Evolutionary conservation across 192 early-diverging fungal species (phyloP).

Genomic region (Lobosporangium transversale): DNA sequence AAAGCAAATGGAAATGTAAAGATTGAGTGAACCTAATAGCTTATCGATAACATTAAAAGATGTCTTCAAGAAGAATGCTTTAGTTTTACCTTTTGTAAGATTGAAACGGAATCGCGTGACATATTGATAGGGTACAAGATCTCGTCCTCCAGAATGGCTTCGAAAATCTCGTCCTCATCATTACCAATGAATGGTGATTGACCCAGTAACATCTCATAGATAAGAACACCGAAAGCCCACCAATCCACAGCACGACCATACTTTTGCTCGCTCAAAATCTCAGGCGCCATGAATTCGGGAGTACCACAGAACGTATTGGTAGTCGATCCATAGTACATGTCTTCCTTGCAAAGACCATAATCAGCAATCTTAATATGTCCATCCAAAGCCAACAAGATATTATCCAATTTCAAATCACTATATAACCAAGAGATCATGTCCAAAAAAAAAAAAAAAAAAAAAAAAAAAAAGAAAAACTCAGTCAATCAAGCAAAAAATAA

Average conservation of each 20-base stretch:
- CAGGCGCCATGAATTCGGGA: slow-evolving; percentile 99
- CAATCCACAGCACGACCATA: slow-evolving; percentile 98
- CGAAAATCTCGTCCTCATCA: slow-evolving; percentile 98
- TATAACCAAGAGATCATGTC: neutral
- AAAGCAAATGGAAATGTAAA: too few species aligned
- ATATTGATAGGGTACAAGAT: slow-evolving; percentile 95
- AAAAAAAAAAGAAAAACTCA: too few species aligned
- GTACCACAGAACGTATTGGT: slow-evolving; percentile 98
- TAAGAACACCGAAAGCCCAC: slow-evolving; percentile 95
- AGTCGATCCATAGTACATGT: slow-evolving; percentile 87
- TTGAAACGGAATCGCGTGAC: slow-evolving; percentile 90
- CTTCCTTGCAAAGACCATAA: slow-evolving; percentile 98
- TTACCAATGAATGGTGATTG: slow-evolving; percentile 95
- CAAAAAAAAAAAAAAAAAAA: slow-evolving; percentile 1
- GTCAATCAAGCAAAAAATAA: neutral
- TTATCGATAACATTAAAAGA: too few species aligned
- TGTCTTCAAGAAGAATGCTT: too few species aligned
- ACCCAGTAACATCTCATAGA: slow-evolving; percentile 92
- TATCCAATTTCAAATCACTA: slow-evolving; percentile 96
- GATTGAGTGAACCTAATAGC: too few species aligned
- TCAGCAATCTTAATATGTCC: slow-evolving; percentile 99
- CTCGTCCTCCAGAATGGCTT: slow-evolving; percentile 96
- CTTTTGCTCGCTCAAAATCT: slow-evolving; percentile 94
- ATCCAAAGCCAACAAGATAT: slow-evolving; percentile 89
- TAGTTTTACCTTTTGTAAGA: slow-evolving; percentile 90